A percentile compares a stretch with the other conserved stretches of the same genome.
Evolutionary conservation across 768 basidiomycete genomes (phyloP).

Genomic region (Mycena rebaudengoi): DNA sequence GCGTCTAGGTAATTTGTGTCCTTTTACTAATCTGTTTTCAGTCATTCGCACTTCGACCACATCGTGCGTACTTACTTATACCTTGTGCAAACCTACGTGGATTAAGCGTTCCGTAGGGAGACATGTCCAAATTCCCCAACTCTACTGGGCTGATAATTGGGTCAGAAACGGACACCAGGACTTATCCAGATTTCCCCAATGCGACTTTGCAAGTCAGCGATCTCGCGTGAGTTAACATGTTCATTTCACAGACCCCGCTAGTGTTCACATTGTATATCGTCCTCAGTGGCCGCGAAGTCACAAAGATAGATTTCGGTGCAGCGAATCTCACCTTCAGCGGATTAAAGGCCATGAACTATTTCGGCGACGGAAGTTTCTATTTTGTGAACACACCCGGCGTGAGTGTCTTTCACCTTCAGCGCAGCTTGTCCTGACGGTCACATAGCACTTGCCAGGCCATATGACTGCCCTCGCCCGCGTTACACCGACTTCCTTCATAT

Average conservation of each 20-base stretch:
- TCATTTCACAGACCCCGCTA: too few species aligned
- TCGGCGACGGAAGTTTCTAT: slow-evolving; percentile 21
- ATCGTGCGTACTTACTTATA: neutral
- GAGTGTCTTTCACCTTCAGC: neutral
- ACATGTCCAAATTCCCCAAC: slow-evolving; percentile 29
- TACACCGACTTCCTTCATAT: slow-evolving; percentile 17
- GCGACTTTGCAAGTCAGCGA: slow-evolving; percentile 15
- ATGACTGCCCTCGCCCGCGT: slow-evolving; percentile 22
- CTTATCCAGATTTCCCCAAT: slow-evolving; percentile 15
- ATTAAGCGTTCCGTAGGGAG: slow-evolving; percentile 8
- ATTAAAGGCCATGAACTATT: slow-evolving; percentile 9
- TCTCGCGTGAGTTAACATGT: neutral
- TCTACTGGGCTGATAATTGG: slow-evolving; percentile 23
- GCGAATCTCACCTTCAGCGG: slow-evolving; percentile 11
- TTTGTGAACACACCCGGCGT: slow-evolving; percentile 22
- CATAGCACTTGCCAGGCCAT: slow-evolving; percentile 20
- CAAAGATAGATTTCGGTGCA: neutral
- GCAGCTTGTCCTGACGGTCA: neutral
- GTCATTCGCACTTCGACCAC: slow-evolving; percentile 13
- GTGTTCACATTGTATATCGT: neutral
- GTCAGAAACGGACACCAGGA: slow-evolving; percentile 6
- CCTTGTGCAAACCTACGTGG: neutral
- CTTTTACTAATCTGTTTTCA: neutral
- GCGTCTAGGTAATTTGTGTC: neutral
- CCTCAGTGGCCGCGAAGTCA: slow-evolving; percentile 10